These are phyloP conservation scores for Colletotrichum sansevieriae DNA, from an alignment of 2,329 filamentous ascomycete species.

Conservation along the genomic window DNA sequence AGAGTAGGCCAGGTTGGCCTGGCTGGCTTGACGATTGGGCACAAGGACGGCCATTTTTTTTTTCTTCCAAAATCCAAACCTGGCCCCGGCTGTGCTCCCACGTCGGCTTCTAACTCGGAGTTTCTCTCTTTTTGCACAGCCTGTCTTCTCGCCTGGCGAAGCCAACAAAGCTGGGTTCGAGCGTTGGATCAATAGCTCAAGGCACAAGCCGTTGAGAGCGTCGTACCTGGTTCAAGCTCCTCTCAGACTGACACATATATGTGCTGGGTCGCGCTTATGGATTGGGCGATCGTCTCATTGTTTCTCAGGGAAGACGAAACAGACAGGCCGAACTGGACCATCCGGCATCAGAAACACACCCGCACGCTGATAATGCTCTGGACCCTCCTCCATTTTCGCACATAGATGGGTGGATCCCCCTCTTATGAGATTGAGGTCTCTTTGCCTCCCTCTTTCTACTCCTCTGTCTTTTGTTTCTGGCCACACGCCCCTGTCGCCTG, in stretches of 20 bases:
- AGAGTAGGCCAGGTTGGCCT: constrained; percentile 31
- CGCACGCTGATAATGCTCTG: constrained; percentile 12
- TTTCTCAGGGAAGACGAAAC: constrained; percentile 44
- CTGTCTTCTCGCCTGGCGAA: constrained; percentile 20
- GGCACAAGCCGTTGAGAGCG: constrained; percentile 27
- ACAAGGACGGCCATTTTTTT: constrained; percentile 10
- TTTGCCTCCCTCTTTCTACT: constrained; percentile 35
- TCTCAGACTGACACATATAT: constrained; percentile 39
- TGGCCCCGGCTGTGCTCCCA: constrained; percentile 29
- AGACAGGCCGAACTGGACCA: constrained; percentile 37
- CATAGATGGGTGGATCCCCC: constrained; percentile 28
- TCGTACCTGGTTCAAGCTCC: constrained; percentile 34
- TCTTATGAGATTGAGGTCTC: constrained; percentile 41
- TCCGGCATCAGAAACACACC: constrained; percentile 33
- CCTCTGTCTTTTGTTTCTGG: constrained; percentile 25
- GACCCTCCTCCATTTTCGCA: constrained; percentile 7
- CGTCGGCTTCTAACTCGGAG: constrained; percentile 30
- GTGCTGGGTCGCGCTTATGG: constrained; percentile 40
- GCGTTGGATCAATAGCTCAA: constrained; percentile 32
- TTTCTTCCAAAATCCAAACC: constrained; percentile 18
- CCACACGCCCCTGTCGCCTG: constrained; percentile 27
- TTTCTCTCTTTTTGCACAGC: constrained; percentile 13
- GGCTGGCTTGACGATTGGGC: constrained; percentile 22
- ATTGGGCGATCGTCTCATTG: constrained; percentile 41
- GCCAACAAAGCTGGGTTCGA: constrained; percentile 32